Conservation (phyloP, 2,329 filamentous ascomycete species). For the Colletotrichum cordylinicola region DNA sequence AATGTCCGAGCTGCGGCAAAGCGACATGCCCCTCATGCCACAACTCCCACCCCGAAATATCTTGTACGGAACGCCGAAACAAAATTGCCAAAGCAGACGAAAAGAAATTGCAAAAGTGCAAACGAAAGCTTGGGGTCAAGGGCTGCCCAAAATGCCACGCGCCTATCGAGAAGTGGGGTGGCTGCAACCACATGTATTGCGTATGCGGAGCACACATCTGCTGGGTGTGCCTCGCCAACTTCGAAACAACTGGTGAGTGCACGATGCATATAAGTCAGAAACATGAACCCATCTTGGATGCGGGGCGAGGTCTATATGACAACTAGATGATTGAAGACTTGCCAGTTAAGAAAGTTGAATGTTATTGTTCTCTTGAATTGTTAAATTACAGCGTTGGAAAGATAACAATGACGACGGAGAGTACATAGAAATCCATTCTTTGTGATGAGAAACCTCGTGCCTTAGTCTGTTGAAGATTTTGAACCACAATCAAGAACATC, state of each 20-base stretch:
- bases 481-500: background rate
- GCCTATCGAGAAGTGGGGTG: slow-evolving; percentile 45
- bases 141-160: slow-evolving; percentile 46
- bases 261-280: background rate
- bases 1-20: slow-evolving; percentile 41
- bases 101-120: slow-evolving; percentile 31
- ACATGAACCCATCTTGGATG: background rate
- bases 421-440: background rate
- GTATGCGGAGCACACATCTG: slow-evolving; percentile 50
- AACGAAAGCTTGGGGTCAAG: slow-evolving; percentile 40
- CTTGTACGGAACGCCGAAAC: slow-evolving; percentile 38
- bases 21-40: slow-evolving; percentile 41
- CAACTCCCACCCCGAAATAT: slow-evolving; percentile 34
- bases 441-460: background rate
- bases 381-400: background rate
- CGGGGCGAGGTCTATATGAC: background rate
- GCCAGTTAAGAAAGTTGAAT: background rate
- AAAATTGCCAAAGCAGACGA: slow-evolving; percentile 26
- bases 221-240: slow-evolving; percentile 49
- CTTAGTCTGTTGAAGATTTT: background rate
- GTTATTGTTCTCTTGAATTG: background rate
- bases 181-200: slow-evolving; percentile 55
- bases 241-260: slow-evolving; percentile 22
- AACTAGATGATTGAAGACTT: background rate
- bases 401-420: background rate